phyloP scores from a whole-genome alignment of 768 basidiomycete genomes.

The Lenzites betulinus region DNA sequence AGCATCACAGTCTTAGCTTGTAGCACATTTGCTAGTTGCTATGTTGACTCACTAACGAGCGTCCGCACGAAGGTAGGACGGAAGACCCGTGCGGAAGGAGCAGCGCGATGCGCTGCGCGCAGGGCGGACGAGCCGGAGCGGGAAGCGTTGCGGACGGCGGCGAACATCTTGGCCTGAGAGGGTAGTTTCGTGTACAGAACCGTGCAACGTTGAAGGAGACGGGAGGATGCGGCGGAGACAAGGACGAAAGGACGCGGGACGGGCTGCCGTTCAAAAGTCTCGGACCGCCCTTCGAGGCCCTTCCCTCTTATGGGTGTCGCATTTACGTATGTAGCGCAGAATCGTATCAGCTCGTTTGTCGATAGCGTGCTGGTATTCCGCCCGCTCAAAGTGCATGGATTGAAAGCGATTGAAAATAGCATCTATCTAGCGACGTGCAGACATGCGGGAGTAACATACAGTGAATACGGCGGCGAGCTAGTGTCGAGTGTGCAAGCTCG shows the following conservation, averaged over 20 bases:
- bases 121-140: conserved; percentile 30
- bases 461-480: conserved; percentile 4
- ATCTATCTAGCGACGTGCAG: conserved; percentile 15
- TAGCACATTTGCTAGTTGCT: conserved; percentile 18
- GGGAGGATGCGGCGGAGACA: background rate
- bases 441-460: conserved; percentile 20
- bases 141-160: conserved; percentile 35
- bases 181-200: background rate
- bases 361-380: background rate
- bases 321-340: conserved; percentile 8
- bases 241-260: background rate
- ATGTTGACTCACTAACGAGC: conserved; percentile 54
- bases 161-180: conserved; percentile 26
- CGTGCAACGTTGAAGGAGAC: conserved; percentile 7
- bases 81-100: conserved; percentile 25
- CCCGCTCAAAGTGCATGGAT: conserved; percentile 16
- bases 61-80: conserved; percentile 45
- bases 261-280: conserved; percentile 17
- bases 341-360: too few relatives aligned
- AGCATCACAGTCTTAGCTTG: background rate
- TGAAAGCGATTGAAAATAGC: conserved; percentile 5
- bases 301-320: conserved; percentile 20
- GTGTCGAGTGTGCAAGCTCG: conserved; percentile 25
- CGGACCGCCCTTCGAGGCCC: conserved; percentile 2
- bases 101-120: conserved; percentile 29